These are phyloP conservation scores for Sugiyamaella marilandica DNA, from an alignment of 805 yeast species.

Conservation along the genomic window DNA sequence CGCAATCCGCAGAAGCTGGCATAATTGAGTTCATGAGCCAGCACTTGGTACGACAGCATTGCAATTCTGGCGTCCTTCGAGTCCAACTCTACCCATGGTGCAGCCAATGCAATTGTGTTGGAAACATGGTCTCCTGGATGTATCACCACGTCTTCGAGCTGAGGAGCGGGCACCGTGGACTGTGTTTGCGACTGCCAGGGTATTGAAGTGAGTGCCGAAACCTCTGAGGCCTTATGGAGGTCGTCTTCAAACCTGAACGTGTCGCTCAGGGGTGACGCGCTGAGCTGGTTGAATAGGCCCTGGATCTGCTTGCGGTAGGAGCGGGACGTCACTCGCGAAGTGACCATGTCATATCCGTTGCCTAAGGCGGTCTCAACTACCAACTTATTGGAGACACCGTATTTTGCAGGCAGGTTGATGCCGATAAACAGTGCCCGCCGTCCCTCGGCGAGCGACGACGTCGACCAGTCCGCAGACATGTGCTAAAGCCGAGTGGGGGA, in stretches of 20 bases:
- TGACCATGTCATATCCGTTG: slow-evolving; percentile 48
- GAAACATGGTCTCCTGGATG: slow-evolving; percentile 40
- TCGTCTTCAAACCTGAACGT: not conserved
- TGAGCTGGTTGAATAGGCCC: slow-evolving; percentile 20
- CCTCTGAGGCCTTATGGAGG: not conserved
- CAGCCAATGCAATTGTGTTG: slow-evolving; percentile 49
- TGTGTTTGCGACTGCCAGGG: too few species aligned
- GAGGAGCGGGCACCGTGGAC: slow-evolving; percentile 38
- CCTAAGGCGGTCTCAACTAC: slow-evolving; percentile 30
- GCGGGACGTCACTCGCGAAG: slow-evolving; percentile 52
- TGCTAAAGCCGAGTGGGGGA: not conserved
- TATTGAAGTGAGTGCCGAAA: not conserved
- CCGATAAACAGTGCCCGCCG: slow-evolving; percentile 29
- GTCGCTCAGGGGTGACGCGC: slow-evolving; percentile 1
- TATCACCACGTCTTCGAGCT: slow-evolving; percentile 39
- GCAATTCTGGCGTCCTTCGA: slow-evolving; percentile 46
- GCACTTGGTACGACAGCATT: slow-evolving; percentile 51
- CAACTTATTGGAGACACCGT: slow-evolving; percentile 26
- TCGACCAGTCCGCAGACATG: slow-evolving; percentile 2
- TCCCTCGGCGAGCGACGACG: slow-evolving; percentile 1
- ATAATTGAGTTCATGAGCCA: slow-evolving; percentile 53
- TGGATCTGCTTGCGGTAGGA: slow-evolving; percentile 30
- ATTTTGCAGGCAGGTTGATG: slow-evolving; percentile 31
- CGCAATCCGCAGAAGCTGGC: slow-evolving; percentile 56
- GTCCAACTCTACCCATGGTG: slow-evolving; percentile 70